Evolutionary conservation across 2,329 filamentous ascomycete species (phyloP).

Genomic region (Amauroascus niger): DNA sequence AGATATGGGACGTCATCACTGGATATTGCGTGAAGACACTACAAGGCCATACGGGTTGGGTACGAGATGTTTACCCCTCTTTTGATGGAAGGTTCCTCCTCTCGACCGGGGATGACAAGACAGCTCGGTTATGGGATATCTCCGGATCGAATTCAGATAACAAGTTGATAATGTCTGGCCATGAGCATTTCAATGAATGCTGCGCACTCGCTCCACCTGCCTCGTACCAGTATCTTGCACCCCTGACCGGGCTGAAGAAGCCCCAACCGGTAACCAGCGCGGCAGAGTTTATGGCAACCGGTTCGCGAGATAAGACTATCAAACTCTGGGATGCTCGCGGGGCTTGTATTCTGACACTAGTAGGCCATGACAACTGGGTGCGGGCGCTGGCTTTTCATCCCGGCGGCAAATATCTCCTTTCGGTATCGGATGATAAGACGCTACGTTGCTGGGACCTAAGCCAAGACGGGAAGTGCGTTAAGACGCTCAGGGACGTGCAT

Average conservation of each 20-base stretch:
- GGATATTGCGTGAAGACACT: conserved; percentile 91
- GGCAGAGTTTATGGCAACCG: conserved; percentile 83
- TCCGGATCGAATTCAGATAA: conserved; percentile 61
- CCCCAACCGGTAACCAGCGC: conserved; percentile 62
- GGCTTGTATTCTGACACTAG: conserved; percentile 70
- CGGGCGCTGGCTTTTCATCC: conserved; percentile 80
- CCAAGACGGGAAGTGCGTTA: conserved; percentile 85
- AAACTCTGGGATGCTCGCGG: conserved; percentile 80
- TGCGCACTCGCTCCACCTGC: conserved; percentile 74
- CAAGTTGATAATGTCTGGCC: conserved; percentile 71
- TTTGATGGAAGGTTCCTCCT: conserved; percentile 74
- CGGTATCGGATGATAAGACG: conserved; percentile 81
- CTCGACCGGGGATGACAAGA: conserved; percentile 73
- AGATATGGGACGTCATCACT: conserved; percentile 88
- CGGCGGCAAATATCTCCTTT: conserved; percentile 80
- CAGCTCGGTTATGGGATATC: conserved; percentile 76
- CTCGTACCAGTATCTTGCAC: conserved; percentile 65
- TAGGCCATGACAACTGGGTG: conserved; percentile 92
- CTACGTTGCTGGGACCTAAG: conserved; percentile 86
- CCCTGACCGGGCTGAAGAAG: conserved; percentile 73
- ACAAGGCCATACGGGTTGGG: conserved; percentile 76
- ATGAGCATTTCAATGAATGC: conserved; percentile 79
- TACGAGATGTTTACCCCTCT: conserved; percentile 77
- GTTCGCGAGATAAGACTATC: conserved; percentile 82
- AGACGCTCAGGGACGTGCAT: conserved; percentile 66